Evolutionary conservation across 2,329 filamentous ascomycete species (phyloP), one percentile per base, ranked within the genome.

Genomic region (Trichoderma guizhouense): DNA sequence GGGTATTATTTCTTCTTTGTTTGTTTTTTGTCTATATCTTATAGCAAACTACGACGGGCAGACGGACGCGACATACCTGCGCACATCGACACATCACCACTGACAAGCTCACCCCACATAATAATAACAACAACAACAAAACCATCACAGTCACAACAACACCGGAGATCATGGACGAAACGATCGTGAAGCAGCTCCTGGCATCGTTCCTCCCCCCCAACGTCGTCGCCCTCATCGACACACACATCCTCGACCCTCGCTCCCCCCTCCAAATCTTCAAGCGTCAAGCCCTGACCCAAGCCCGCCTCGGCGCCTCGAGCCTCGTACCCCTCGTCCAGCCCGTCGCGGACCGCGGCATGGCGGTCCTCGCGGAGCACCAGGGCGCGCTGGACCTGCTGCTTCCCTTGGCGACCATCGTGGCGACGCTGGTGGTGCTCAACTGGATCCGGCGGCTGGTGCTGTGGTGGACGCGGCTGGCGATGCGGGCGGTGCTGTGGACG

Each of bases 391-490:
- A 79, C 67, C 71, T 79, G 67, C 72, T 81, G 64, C 75, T 81
- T 14, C 78, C 81, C 61, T 76, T 81, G 43, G 75, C 80, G 32
- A 73, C 81, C 15, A 73, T 82, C 70, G 81, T 91, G 58, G 75
- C 90, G 34, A 82, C 90, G 70, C 81, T 95, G 66, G 84, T 94
- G 78, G 79, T 95, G 71, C 84, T 96, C 74, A 87, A 91, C 79
- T 91, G 92, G 83, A 83, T 94, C 21, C 89, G 90, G 73, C 88
- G 93, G 73, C 83, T 93, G 24, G 85, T 97, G 72, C 83, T 94
- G 78, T 97, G 91, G 84, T 94, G 93, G 89, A 88, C 94, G 67
- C 84, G 87, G n/a, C 78, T 97, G 70, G 85, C 86, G 12, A 80
- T 93, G 74, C 83, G 87, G 28, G 75, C 94, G 55, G 79, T 88